phyloP scores from a whole-genome alignment of 176 grass and related monocot genomes.

The Themeda triandra region DNA sequence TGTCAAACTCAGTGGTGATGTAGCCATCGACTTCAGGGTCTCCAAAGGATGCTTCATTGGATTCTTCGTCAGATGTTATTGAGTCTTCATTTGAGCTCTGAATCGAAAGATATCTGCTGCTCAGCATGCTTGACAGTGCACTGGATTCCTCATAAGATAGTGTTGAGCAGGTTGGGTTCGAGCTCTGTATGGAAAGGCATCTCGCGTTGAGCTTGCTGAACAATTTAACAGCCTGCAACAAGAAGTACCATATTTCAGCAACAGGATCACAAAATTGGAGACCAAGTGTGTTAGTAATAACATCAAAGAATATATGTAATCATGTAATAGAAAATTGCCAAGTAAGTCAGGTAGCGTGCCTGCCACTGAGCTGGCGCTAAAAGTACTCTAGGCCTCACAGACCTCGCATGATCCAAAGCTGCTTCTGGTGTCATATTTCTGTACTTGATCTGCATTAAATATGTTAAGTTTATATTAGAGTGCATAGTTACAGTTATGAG shows the following conservation, averaged over 20 bases:
- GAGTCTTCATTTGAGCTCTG: neutral
- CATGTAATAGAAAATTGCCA: neutral
- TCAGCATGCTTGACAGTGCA: slow-evolving; percentile 7
- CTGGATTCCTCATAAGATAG: slow-evolving; percentile 5
- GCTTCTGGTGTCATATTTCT: slow-evolving; percentile 64
- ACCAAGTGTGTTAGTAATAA: neutral
- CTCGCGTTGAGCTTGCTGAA: slow-evolving; percentile 23
- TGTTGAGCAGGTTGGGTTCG: neutral
- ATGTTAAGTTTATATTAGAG: neutral
- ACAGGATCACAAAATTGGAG: neutral
- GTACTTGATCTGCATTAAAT: slow-evolving; percentile 60
- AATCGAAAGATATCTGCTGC: slow-evolving; percentile 4
- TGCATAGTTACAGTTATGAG: neutral
- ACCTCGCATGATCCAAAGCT: slow-evolving; percentile 62
- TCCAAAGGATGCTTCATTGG: neutral
- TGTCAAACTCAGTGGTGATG: neutral
- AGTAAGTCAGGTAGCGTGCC: slow-evolving; percentile 30
- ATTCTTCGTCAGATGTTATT: slow-evolving; percentile 17
- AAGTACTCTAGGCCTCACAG: slow-evolving; percentile 63
- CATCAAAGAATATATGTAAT: neutral
- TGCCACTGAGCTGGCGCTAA: slow-evolving; percentile 63
- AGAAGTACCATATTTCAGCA: slow-evolving; percentile 3
- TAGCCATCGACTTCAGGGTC: slow-evolving; percentile 19
- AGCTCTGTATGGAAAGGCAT: slow-evolving; percentile 13
- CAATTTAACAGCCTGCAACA: slow-evolving; percentile 64